Evolutionary conservation across 306 rosid species (phyloP).

Genomic region (Cicer chorassanicum): DNA sequence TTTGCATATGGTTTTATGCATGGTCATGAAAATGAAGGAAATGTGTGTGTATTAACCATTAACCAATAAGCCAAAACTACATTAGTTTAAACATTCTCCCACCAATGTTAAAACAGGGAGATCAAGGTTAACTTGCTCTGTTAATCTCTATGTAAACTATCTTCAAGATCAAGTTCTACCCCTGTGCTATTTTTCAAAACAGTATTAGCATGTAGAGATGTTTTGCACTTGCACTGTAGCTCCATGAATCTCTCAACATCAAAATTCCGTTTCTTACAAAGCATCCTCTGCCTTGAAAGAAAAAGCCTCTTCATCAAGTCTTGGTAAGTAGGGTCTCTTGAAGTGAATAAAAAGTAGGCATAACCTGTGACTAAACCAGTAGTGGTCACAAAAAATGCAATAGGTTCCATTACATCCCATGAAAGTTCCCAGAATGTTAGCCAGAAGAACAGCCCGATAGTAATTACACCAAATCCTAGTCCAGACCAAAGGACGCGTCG

Average conservation of each 20-base stretch:
- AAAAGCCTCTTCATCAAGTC: conserved; percentile 91
- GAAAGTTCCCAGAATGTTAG: conserved; percentile 98
- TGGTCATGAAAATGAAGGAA: conserved; percentile 38
- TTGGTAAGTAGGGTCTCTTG: conserved; percentile 93
- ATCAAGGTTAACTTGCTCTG: conserved; percentile 36
- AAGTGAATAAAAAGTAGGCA: conserved; percentile 84
- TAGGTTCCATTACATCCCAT: conserved; percentile 98
- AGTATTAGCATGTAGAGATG: conserved; percentile 52
- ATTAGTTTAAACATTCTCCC: conserved; percentile 45
- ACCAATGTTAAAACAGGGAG: conserved; percentile 41
- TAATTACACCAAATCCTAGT: conserved; percentile 53
- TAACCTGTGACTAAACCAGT: conserved; percentile 80
- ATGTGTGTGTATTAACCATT: conserved; percentile 13
- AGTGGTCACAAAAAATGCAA: conserved; percentile 82
- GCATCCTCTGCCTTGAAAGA: conserved; percentile 78
- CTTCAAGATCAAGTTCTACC: conserved; percentile 70
- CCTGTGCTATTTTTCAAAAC: conserved; percentile 68
- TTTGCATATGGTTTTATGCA: conserved; percentile 18
- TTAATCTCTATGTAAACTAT: conserved; percentile 60
- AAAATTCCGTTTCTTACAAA: conserved; percentile 61
- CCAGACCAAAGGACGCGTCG: conserved; percentile 85
- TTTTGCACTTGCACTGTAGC: conserved; percentile 66
- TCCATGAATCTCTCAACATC: conserved; percentile 72
- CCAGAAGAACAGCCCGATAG: conserved; percentile 80
- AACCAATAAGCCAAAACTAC: conserved; percentile 30